These are phyloP conservation scores for Saccharomycopsis babjevae DNA, from an alignment of 805 yeast species.

Conservation along the genomic window DNA sequence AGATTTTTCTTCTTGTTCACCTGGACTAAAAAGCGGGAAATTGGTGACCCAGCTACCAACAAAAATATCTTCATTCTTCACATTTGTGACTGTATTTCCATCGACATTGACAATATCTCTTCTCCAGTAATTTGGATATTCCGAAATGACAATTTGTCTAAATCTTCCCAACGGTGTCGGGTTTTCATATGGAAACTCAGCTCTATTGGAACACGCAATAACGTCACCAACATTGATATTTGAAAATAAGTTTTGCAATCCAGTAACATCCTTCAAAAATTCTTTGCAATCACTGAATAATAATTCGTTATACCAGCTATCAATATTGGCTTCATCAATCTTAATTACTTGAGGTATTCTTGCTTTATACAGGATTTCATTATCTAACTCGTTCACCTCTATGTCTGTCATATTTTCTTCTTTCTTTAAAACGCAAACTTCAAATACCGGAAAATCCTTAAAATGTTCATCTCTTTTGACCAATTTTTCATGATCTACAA, in stretches of 20 bases:
- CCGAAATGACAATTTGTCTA: slow-evolving; percentile 61
- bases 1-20: slow-evolving; percentile 28
- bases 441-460: slow-evolving; percentile 55
- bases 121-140: slow-evolving; percentile 41
- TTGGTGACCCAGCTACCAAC: slow-evolving; percentile 82
- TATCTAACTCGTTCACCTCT: slow-evolving; percentile 27
- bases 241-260: slow-evolving; percentile 26
- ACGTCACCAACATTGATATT: slow-evolving; percentile 56
- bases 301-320: slow-evolving; percentile 35
- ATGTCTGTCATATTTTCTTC: slow-evolving; percentile 29
- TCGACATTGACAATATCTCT: slow-evolving; percentile 24
- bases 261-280: slow-evolving; percentile 24
- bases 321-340: slow-evolving; percentile 34
- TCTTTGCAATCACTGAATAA: slow-evolving; percentile 21
- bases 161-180: slow-evolving; percentile 91
- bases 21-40: slow-evolving; percentile 85
- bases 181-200: slow-evolving; percentile 64
- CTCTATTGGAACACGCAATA: slow-evolving; percentile 70
- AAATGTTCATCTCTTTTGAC: slow-evolving; percentile 26
- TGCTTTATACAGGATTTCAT: slow-evolving; percentile 36
- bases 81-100: slow-evolving; percentile 12
- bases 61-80: slow-evolving; percentile 27
- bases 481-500: slow-evolving; percentile 4
- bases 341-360: slow-evolving; percentile 51
- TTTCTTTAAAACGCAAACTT: slow-evolving; percentile 53